Conservation (phyloP, 495 filamentous ascomycete genomes). For the Lentithecium fluviatile region DNA sequence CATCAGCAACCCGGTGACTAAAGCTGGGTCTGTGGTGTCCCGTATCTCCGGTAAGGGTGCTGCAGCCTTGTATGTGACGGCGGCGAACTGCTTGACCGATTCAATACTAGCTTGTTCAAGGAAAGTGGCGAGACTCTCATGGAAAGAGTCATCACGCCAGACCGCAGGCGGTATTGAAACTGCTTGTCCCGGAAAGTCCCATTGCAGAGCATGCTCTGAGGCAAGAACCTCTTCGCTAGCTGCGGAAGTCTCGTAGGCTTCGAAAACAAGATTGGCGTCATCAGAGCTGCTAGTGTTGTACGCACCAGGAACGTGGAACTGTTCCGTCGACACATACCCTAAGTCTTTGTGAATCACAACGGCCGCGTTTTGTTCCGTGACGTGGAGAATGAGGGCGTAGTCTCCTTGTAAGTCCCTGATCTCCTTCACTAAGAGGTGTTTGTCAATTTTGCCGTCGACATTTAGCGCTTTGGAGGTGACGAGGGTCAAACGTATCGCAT, state of each 20-base stretch:
- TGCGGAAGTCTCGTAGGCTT: conserved; percentile 59
- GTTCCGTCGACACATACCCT: conserved; percentile 28
- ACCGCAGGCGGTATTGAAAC: conserved; percentile 41
- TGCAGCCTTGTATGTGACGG: conserved; percentile 52
- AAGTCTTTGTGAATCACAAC: conserved; percentile 13
- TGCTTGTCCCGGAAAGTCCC: conserved; percentile 50
- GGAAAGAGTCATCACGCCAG: conserved; percentile 50
- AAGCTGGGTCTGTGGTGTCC: conserved; percentile 54
- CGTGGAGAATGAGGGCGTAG: conserved; percentile 23
- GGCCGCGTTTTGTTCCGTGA: conserved; percentile 28
- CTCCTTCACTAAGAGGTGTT: conserved; percentile 4
- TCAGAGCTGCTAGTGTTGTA: background rate
- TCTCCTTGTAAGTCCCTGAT: background rate
- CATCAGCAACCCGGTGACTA: conserved; percentile 58
- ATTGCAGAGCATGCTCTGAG: conserved; percentile 46
- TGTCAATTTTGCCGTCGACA: conserved; percentile 18
- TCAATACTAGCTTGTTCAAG: conserved; percentile 60
- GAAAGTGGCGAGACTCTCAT: conserved; percentile 51
- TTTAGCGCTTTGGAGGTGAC: background rate
- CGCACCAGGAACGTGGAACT: background rate
- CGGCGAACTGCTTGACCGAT: conserved; percentile 53
- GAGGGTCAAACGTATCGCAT: background rate
- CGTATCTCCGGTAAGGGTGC: conserved; percentile 50
- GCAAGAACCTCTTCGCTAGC: conserved; percentile 49
- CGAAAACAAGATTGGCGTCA: conserved; percentile 46